Percentiles rank a stretch among this genome's conserved stretches.
These are phyloP conservation scores for Monilinia fructigena DNA, from an alignment of 2,329 filamentous ascomycete species.

Conservation along the genomic window DNA sequence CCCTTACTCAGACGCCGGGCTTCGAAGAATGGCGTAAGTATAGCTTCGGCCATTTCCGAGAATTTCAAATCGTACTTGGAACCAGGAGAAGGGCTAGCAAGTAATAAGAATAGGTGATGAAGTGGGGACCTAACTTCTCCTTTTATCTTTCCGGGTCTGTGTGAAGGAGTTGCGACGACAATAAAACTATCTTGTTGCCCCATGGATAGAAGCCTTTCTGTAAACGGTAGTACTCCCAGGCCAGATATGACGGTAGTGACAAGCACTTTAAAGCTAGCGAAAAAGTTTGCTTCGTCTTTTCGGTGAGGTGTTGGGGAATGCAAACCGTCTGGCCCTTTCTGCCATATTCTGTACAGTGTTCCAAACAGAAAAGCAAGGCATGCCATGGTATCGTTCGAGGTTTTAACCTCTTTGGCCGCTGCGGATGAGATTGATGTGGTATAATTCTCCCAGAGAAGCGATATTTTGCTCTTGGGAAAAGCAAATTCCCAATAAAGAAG, in stretches of 20 bases:
- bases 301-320: conserved; percentile 27
- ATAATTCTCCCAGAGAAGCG: conserved; percentile 60
- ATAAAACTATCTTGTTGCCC: conserved; percentile 57
- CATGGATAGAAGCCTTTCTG: conserved; percentile 57
- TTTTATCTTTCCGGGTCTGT: conserved; percentile 52
- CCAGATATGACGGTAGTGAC: conserved; percentile 50
- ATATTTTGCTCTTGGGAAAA: conserved; percentile 54
- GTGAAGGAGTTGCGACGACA: conserved; percentile 62
- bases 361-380: conserved; percentile 73
- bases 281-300: conserved; percentile 47
- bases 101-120: conserved; percentile 62
- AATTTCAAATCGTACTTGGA: conserved; percentile 34
- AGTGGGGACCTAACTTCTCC: conserved; percentile 58
- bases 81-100: conserved; percentile 41
- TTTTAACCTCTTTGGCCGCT: conserved; percentile 83
- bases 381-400: conserved; percentile 76
- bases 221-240: conserved; percentile 61
- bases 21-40: conserved; percentile 59
- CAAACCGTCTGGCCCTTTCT: conserved; percentile 45
- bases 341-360: conserved; percentile 70
- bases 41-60: conserved; percentile 43
- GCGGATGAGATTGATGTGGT: conserved; percentile 64
- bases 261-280: conserved; percentile 54
- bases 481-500: conserved; percentile 62
- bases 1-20: conserved; percentile 40